A percentile compares a stretch with the other conserved stretches of the same genome.
Conservation (phyloP, 306 rosid genomes). For the Cucumis melo region DNA sequence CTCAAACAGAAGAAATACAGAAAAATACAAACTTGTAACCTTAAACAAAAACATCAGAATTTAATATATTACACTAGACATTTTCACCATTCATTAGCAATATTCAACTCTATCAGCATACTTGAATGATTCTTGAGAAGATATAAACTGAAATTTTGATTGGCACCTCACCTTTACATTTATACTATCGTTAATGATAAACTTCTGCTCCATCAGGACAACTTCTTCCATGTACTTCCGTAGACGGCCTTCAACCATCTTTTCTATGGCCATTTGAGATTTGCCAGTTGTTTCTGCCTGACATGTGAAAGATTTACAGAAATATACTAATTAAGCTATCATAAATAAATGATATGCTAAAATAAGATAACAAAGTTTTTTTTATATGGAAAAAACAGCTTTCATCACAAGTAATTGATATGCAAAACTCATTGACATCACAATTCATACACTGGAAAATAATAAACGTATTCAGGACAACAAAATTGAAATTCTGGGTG, state of each 20-base stretch:
- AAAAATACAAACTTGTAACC: background rate
- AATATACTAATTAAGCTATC: background rate
- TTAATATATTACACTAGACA: background rate
- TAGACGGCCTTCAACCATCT: conserved; percentile 90
- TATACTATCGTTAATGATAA: conserved; percentile 50
- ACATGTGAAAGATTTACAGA: conserved; percentile 12
- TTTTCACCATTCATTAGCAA: background rate
- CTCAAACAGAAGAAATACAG: background rate
- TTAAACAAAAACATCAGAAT: background rate
- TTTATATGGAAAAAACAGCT: no score
- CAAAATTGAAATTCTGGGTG: background rate
- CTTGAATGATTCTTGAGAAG: background rate
- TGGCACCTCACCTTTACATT: conserved; percentile 50
- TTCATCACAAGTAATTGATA: no score
- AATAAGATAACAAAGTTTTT: background rate
- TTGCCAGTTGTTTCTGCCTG: conserved; percentile 86
- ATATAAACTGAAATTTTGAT: background rate
- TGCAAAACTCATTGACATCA: background rate
- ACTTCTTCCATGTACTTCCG: conserved; percentile 88
- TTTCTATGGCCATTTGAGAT: conserved; percentile 75
- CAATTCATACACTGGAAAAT: background rate
- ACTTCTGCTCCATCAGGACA: conserved; percentile 84
- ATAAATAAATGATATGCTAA: background rate
- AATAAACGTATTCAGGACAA: background rate
- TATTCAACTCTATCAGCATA: background rate